These are phyloP conservation scores for Cordia subcordata DNA, from an alignment of 257 asterid species.

Conservation along the genomic window DNA sequence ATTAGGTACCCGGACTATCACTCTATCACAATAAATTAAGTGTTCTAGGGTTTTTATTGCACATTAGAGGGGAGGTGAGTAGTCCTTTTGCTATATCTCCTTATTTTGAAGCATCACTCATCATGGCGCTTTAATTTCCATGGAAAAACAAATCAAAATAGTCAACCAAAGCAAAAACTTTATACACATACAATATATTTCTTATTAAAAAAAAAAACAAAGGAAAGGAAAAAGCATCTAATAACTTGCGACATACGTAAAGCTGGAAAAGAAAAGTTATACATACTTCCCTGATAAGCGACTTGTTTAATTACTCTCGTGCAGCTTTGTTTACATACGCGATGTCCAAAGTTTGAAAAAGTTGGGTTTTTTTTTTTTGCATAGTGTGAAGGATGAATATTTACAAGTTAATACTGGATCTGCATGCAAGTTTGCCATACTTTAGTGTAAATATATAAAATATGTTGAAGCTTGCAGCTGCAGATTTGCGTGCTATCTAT, in stretches of 20 bases:
- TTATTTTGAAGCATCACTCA: no score
- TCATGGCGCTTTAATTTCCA: no score
- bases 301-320: neutral
- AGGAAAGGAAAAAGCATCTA: neutral
- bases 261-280: neutral
- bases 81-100: no score
- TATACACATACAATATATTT: neutral
- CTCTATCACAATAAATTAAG: no score
- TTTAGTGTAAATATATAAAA: neutral
- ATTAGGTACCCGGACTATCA: no score
- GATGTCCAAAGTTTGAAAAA: conserved; percentile 43
- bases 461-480: conserved; percentile 5
- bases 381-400: neutral
- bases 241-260: neutral
- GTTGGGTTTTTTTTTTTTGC: neutral
- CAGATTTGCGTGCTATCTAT: neutral
- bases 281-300: conserved; percentile 26
- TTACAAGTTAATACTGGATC: neutral
- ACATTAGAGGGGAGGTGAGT: no score
- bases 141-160: neutral
- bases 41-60: no score
- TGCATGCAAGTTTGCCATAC: neutral
- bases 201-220: neutral
- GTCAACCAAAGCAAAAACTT: neutral
- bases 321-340: no score